A percentile compares a stretch with the other conserved stretches of the same genome.
phyloP scores from a whole-genome alignment of 805 yeast genomes.

The Lipomyces chichibuensis region DNA sequence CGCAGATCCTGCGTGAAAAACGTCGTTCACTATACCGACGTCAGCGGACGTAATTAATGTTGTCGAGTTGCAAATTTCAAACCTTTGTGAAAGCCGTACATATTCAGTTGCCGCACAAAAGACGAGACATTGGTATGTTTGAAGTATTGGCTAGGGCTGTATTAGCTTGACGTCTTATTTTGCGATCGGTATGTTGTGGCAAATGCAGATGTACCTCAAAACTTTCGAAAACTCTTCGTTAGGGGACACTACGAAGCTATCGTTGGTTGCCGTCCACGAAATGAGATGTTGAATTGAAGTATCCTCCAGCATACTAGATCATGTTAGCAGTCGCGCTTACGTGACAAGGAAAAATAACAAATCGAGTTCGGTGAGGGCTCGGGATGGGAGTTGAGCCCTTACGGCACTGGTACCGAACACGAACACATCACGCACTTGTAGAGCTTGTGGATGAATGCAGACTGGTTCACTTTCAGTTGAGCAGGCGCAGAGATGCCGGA shows the following conservation, averaged over 20 bases:
- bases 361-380: neutral
- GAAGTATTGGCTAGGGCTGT: conserved; percentile 59
- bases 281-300: conserved; percentile 69
- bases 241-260: conserved; percentile 78
- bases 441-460: conserved; percentile 83
- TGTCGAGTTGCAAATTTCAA: conserved; percentile 40
- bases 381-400: neutral
- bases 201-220: conserved; percentile 43
- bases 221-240: conserved; percentile 85
- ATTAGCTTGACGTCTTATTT: neutral
- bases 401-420: neutral
- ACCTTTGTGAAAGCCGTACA: conserved; percentile 91
- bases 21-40: conserved; percentile 47
- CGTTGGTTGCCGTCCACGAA: conserved; percentile 77
- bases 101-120: conserved; percentile 90
- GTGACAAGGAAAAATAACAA: neutral
- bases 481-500: conserved; percentile 6
- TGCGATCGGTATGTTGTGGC: neutral
- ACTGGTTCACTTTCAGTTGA: conserved; percentile 49
- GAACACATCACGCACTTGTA: conserved; percentile 49
- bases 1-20: conserved; percentile 39
- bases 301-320: conserved; percentile 78
- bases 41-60: neutral
- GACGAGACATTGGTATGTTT: conserved; percentile 93
- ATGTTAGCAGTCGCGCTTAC: neutral